Evolutionary conservation across 495 filamentous ascomycete species (phyloP).

Genomic region (Hypomontagnella submonticulosa): DNA sequence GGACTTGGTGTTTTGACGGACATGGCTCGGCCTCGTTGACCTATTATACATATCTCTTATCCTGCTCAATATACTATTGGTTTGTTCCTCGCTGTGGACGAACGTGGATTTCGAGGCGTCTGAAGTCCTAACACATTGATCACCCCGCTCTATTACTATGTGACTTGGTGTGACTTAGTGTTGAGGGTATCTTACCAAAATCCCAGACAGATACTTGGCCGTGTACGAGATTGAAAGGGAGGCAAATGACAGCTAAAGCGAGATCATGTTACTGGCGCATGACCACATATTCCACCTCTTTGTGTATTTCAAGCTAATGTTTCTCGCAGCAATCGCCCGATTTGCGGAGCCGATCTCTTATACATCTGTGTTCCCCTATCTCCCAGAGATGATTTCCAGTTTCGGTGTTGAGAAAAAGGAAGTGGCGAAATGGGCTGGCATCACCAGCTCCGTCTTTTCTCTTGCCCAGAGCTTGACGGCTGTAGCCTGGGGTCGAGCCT

Average conservation of each 20-base stretch:
- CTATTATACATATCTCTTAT: conserved; percentile 21
- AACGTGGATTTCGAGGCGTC: neutral
- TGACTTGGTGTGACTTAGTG: conserved; percentile 43
- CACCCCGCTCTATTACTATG: conserved; percentile 11
- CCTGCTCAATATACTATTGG: conserved; percentile 30
- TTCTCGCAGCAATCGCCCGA: conserved; percentile 70
- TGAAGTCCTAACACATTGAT: neutral
- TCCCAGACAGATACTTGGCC: conserved; percentile 11
- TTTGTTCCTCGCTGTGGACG: conserved; percentile 11
- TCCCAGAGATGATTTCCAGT: conserved; percentile 87
- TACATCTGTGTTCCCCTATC: conserved; percentile 88
- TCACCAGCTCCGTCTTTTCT: conserved; percentile 78
- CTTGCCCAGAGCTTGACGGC: conserved; percentile 77
- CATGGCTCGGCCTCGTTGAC: neutral
- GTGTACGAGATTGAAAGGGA: conserved; percentile 2
- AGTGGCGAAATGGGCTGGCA: conserved; percentile 80
- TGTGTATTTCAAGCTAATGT: conserved; percentile 40
- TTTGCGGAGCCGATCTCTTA: conserved; percentile 88
- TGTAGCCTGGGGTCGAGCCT: conserved; percentile 81
- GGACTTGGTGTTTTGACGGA: neutral
- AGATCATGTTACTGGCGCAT: conserved; percentile 8
- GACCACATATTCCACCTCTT: conserved; percentile 22
- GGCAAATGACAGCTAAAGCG: neutral
- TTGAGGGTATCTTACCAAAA: conserved; percentile 25
- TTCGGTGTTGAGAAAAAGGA: conserved; percentile 77